These are phyloP conservation scores for Elsinoe batatas DNA, from an alignment of 2,329 filamentous ascomycete species.

Conservation along the genomic window DNA sequence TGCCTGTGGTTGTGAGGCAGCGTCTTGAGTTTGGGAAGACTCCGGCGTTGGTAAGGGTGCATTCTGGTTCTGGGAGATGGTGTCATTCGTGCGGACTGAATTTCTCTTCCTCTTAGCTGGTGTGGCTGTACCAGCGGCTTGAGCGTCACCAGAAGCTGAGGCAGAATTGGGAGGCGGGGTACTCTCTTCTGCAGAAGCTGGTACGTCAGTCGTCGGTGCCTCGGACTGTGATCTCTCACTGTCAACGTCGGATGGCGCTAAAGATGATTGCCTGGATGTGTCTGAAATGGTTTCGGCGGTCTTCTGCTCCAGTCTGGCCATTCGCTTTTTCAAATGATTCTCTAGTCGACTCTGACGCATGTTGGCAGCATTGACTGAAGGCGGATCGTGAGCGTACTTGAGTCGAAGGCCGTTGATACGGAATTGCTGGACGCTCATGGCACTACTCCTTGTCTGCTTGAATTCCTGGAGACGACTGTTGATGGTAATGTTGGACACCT, in stretches of 20 bases:
- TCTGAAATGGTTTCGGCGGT: conserved; percentile 18
- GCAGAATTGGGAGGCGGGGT: conserved; percentile 14
- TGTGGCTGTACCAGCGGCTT: not conserved
- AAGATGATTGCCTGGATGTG: conserved; percentile 18
- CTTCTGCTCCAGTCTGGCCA: conserved; percentile 13
- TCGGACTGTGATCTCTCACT: not conserved
- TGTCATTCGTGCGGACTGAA: not conserved
- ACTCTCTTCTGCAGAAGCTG: not conserved
- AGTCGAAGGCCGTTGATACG: conserved; percentile 56
- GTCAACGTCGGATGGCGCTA: conserved; percentile 16
- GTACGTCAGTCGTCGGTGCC: conserved; percentile 11
- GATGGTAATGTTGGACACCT: conserved; percentile 88
- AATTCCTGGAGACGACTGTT: conserved; percentile 89
- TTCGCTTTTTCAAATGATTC: conserved; percentile 23
- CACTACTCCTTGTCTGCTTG: conserved; percentile 72
- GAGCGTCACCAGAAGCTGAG: not conserved
- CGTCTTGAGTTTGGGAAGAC: conserved; percentile 7
- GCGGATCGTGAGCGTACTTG: conserved; percentile 70
- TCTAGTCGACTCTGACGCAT: conserved; percentile 33
- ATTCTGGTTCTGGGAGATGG: not conserved
- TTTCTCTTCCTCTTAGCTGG: conserved; percentile 13
- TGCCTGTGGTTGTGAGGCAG: not conserved
- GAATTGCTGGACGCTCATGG: conserved; percentile 81
- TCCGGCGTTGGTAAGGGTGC: conserved; percentile 12
- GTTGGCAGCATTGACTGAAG: conserved; percentile 63